Evolutionary conservation across 345 rosid genomes (phyloP), one percentile per base, ranked within the genome.

Genomic region (Syzygium aromaticum): DNA sequence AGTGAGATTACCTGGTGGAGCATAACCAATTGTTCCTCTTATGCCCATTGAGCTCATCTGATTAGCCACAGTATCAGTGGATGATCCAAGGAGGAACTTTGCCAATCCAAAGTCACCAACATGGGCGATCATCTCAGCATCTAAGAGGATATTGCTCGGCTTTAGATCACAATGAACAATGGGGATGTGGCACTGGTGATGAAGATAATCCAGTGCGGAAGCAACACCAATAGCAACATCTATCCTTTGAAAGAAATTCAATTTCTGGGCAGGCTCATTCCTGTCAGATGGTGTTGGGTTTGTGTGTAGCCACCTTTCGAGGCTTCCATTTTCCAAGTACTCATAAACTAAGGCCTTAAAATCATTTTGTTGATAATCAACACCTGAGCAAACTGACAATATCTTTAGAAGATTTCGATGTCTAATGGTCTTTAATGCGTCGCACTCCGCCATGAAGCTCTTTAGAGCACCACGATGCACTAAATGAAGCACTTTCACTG

Each of bases 391-490:
- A 57, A 10, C 3, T 57, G 63, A 23, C 6, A 57, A 0, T 57
- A 57, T 57, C 13, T 57, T 57, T 23, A 57, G 63, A 57, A 57
- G 63, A 57, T 57, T 57, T 57, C 28, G 14, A 57, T 57, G 63
- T 57, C 1, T 56, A 1, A 57, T 23, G 14, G 23, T 57, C 63
- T 57, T 57, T 25, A 57, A 23, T 23, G 13, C 0, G 6, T 23
- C 14, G 0, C 63, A 57, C 63, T 57, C 63, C 5, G 6, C 28
- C 1, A 57, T 0, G 28, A 57, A 57, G 28, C 63, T 57, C n/a
- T 57, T 57, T 0, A 0, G n/a, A 57, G 63, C 63, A 23, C 14
- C 28, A 0, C 1, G 14, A 23, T 23, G 63, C n/a, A 23, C 0
- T 57, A 57, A 57, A 57, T 57, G 0, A 9, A 57, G 0, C 6